Base-by-base conservation (phyloP, 164 flowering plant species). In the Vitis riparia region DNA sequence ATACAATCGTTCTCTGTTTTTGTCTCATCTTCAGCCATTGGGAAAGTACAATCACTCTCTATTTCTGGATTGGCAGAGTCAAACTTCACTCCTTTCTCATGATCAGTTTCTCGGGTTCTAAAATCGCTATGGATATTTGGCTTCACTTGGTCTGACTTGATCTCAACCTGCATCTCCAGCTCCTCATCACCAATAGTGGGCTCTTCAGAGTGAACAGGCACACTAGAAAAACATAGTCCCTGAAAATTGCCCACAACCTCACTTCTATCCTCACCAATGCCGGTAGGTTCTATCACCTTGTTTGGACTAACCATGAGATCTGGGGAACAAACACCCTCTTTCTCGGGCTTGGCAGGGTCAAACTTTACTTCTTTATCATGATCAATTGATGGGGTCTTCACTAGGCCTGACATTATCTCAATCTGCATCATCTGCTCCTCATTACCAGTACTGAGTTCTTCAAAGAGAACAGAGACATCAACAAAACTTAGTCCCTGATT, bases 341-440 rank as follows among this genome's bases (percentile, higher is more conserved):
- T 37, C 44, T 3, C 1, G 2, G 5, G 44, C 44, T 37, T 37
- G 44, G 44, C 5, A 37, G 44, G 44, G 7, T 37, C 5, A 37
- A 3, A 37, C 44, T 37, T 66, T 9, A 48, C 23, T 52, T 5
- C 65, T 32, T 56, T 16, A 49, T 23, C 70, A 37, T 4, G 16
- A 12, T 65, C 52, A 55, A 60, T 3, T 30, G 60, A 58, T 16
- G 12, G 66, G 44, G 7, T 37, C 7, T 57, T 29, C 51, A 23
- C 44, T 30, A n/a, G 12, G 10, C 13, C 30, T 9, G 32, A 57
- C 10, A 44, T 23, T 37, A 65, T 29, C 32, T 27, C 8, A 14
- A 65, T 55, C 37, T 8, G 6, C 37, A 55, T 50, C 32, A 3
- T 6, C 44, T 60, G 66, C 30, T 68, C 62, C 59, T 69, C 55